Evolutionary conservation across 2,329 filamentous ascomycete genomes (phyloP), one percentile per base, ranked within the genome.

Genomic region (Amauroascus verrucosus): DNA sequence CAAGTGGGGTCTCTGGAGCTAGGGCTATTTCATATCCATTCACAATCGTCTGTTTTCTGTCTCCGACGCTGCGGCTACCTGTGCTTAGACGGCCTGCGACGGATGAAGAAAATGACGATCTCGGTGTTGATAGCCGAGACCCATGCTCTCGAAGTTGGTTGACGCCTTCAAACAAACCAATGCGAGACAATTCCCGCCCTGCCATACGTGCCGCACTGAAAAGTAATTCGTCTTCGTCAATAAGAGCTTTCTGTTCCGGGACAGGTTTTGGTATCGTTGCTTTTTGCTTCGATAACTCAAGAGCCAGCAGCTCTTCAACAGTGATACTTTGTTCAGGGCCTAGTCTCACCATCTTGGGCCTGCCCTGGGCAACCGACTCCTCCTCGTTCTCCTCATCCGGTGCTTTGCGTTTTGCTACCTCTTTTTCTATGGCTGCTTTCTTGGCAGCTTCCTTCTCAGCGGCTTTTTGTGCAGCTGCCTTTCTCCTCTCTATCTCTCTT

Each of bases 21-120:
- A 72, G 63, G 1, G 69, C 67, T 48, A 73, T 67, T 47, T 72
- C 64, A 53, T 71, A 70, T 6, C 71, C 69, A 50, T 71, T 69
- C 28, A 65, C 60, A 26, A 50, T 58, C 18, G 60, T 57, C 50
- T 64, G 55, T 44, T 58, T 56, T 7, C 52, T 16, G 22, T 54
- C 40, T 37, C 53, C 59, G 48, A n/a, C 61, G 13, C 41, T 53
- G 6, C 32, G 49, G 20, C 38, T 45, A 9, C 38, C 18, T 2
- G 40, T 24, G 30, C 41, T 56, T 6, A 47, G 53, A 18, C 32
- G 51, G 18, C 51, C 54, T 5, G 32, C 18, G 32, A 33, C 26
- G 33, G 33, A 47, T 33, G 48, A 38, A 11, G 41, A 51, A 16
- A 55, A 45, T 38, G 33, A 14, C 22, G 48, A 54, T 7, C 37